A percentile compares a stretch with the other conserved stretches of the same genome.
Evolutionary conservation across 78 protist species (phyloP).

Genomic region (Planoprotostelium fungivorum): DNA sequence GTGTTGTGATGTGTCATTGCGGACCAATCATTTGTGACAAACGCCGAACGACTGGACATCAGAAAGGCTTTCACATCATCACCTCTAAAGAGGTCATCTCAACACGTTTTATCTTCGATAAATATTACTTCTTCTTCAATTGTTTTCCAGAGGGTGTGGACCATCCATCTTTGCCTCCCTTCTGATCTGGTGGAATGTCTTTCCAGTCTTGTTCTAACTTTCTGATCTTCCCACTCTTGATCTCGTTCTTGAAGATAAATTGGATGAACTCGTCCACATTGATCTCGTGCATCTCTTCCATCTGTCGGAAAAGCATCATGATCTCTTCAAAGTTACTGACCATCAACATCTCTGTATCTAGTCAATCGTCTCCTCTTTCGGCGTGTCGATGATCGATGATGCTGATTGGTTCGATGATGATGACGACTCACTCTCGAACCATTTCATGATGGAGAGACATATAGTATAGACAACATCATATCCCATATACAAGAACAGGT

Average conservation of each 20-base stretch:
- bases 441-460: not conserved
- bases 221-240: not conserved
- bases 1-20: too few species aligned
- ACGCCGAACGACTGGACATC: too few species aligned
- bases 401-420: not conserved
- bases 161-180: not conserved
- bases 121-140: not conserved
- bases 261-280: not conserved
- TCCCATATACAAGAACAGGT: conserved; percentile 43
- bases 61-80: too few species aligned
- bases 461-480: conserved; percentile 33
- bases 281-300: not conserved
- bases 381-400: too few species aligned
- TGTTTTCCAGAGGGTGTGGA: not conserved
- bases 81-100: too few species aligned
- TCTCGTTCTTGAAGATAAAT: not conserved
- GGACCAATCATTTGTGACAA: too few species aligned
- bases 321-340: not conserved
- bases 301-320: not conserved
- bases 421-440: conserved; percentile 2
- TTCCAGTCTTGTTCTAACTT: not conserved
- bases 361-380: too few species aligned
- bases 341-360: not conserved
- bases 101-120: too few species aligned
- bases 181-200: not conserved